phyloP scores from a whole-genome alignment of 2,329 filamentous ascomycete species.

The Talaromyces sp. region DNA sequence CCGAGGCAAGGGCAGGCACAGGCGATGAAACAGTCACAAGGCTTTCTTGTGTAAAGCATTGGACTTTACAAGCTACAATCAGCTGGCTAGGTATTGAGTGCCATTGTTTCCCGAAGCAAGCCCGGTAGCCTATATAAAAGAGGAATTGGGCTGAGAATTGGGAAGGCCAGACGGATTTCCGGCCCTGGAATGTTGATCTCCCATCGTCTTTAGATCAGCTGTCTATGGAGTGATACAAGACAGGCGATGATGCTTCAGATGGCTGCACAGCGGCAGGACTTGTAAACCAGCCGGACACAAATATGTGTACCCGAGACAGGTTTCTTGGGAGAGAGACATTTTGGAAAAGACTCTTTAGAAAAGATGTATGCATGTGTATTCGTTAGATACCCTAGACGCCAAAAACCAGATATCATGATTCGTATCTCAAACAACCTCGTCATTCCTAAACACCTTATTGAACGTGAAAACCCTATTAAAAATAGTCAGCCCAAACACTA shows the following conservation, averaged over 20 bases:
- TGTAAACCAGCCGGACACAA: neutral
- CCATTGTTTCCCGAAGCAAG: slow-evolving; percentile 23
- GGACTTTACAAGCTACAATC: neutral
- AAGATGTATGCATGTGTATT: neutral
- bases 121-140: slow-evolving; percentile 15
- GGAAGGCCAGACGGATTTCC: slow-evolving; percentile 3
- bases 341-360: neutral
- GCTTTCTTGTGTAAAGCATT: neutral
- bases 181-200: slow-evolving; percentile 24
- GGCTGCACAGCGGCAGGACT: slow-evolving; percentile 11
- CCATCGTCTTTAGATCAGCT: slow-evolving; percentile 47
- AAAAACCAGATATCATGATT: neutral
- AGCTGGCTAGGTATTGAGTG: neutral
- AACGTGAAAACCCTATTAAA: neutral
- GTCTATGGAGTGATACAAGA: slow-evolving; percentile 24
- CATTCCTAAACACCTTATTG: neutral
- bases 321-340: neutral
- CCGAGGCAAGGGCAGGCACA: slow-evolving; percentile 14
- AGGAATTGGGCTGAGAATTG: slow-evolving; percentile 20
- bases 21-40: slow-evolving; percentile 11
- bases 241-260: slow-evolving; percentile 33
- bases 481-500: neutral
- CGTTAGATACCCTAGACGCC: neutral
- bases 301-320: neutral
- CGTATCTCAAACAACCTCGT: neutral